These are phyloP conservation scores for Naganishia randhawae DNA, from an alignment of 768 basidiomycete species.

Conservation along the genomic window DNA sequence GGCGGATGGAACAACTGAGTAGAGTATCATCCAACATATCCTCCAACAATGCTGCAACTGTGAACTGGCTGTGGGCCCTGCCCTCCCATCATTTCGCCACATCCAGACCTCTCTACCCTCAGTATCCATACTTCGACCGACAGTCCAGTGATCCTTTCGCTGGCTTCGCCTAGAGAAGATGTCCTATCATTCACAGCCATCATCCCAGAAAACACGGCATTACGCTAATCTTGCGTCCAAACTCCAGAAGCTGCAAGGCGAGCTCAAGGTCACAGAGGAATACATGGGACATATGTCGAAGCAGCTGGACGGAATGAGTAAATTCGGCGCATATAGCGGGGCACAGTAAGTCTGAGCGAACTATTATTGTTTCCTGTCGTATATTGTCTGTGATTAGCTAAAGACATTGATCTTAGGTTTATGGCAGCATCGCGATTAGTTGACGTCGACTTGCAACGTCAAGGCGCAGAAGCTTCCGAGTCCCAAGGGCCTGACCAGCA, in stretches of 20 bases:
- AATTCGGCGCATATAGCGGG: constrained; percentile 72
- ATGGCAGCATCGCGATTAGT: constrained; percentile 49
- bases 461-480: background rate
- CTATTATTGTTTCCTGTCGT: no score
- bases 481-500: background rate
- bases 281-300: constrained; percentile 71
- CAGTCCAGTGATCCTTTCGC: background rate
- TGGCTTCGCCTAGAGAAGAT: background rate
- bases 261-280: constrained; percentile 68
- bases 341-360: constrained; percentile 65
- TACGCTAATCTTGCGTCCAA: constrained; percentile 72
- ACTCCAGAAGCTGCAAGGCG: constrained; percentile 64
- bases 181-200: constrained; percentile 24
- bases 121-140: background rate
- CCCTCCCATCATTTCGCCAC: background rate
- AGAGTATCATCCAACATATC: background rate
- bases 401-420: constrained; percentile 35
- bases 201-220: constrained; percentile 63
- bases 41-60: background rate
- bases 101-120: background rate
- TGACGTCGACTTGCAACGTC: constrained; percentile 40
- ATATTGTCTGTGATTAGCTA: background rate
- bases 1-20: background rate
- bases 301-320: constrained; percentile 73
- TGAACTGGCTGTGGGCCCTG: no score